Percentiles rank a stretch among this genome's conserved stretches.
These are phyloP conservation scores for Pythium plurisporium DNA, from an alignment of 352 stramenopile genomes.

Conservation along the genomic window DNA sequence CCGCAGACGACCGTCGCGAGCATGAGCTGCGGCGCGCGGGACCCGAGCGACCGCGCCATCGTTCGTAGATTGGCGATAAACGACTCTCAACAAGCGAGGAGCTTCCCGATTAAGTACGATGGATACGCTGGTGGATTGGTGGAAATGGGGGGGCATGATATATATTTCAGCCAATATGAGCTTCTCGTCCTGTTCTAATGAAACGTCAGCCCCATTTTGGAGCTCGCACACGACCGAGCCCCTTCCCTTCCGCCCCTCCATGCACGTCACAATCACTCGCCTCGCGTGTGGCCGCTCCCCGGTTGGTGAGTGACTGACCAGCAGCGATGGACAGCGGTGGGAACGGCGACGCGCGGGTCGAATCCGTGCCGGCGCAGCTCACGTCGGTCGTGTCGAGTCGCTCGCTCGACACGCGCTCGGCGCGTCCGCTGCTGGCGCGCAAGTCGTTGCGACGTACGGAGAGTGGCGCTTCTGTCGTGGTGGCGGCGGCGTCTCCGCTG, in stretches of 20 bases:
- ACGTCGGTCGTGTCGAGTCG: not conserved
- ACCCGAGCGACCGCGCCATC: conserved; percentile 20
- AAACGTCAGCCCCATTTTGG: too few relatives aligned
- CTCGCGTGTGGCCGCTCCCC: too few relatives aligned
- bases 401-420: not conserved
- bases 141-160: not conserved
- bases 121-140: too few relatives aligned
- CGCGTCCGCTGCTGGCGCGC: not conserved
- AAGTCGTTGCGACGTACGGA: conserved; percentile 6
- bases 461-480: not conserved
- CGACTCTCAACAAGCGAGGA: too few relatives aligned
- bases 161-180: conserved; percentile 2
- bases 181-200: too few relatives aligned
- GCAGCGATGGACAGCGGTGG: too few relatives aligned
- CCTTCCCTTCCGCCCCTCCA: too few relatives aligned
- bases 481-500: not conserved
- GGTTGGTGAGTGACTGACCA: too few relatives aligned
- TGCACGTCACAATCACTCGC: too few relatives aligned
- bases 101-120: not conserved
- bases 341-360: not conserved
- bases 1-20: conserved; percentile 38
- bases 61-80: not conserved
- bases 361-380: not conserved
- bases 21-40: conserved; percentile 50
- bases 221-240: too few relatives aligned